phyloP scores from a whole-genome alignment of 2,329 filamentous ascomycete species.

The Niveomyces coronatus region DNA sequence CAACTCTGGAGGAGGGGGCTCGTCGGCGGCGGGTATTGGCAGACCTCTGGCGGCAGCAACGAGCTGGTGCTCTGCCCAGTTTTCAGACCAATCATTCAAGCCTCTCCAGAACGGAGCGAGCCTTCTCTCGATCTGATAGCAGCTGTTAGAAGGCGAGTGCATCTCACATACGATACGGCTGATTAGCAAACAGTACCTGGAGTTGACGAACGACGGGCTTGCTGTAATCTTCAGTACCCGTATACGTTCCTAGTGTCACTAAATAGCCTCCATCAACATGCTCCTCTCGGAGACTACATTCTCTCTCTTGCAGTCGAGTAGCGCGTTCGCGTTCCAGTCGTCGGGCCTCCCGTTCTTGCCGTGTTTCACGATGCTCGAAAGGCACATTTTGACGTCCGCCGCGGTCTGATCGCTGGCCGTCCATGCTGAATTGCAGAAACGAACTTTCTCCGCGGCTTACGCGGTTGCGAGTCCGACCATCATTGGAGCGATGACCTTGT shows the following conservation, averaged over 20 bases:
- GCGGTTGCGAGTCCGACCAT: constrained; percentile 12
- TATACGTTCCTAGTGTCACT: constrained; percentile 90
- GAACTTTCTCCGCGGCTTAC: constrained; percentile 36
- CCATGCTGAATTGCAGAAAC: constrained; percentile 32
- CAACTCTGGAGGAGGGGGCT: constrained; percentile 62
- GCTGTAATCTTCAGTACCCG: constrained; percentile 85
- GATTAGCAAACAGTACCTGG: constrained; percentile 50
- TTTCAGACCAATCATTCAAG: constrained; percentile 75
- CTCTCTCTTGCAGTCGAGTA: constrained; percentile 69
- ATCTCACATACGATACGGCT: not conserved
- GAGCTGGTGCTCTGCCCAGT: constrained; percentile 93
- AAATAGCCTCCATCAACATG: constrained; percentile 90
- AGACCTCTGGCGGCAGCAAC: constrained; percentile 79
- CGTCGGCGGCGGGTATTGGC: constrained; percentile 73
- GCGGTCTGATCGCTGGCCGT: constrained; percentile 28
- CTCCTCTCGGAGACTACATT: constrained; percentile 83
- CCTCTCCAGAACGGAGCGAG: constrained; percentile 95
- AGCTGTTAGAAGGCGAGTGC: not conserved
- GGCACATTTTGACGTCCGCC: constrained; percentile 33
- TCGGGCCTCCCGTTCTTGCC: constrained; percentile 80
- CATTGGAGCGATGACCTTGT: not conserved
- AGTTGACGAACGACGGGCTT: constrained; percentile 81
- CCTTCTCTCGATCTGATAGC: constrained; percentile 70
- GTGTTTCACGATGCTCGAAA: constrained; percentile 69
- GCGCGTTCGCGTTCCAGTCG: constrained; percentile 72